Evolutionary conservation across 495 filamentous ascomycete genomes (phyloP).

Genomic region (Hyaloscypha bicolor): DNA sequence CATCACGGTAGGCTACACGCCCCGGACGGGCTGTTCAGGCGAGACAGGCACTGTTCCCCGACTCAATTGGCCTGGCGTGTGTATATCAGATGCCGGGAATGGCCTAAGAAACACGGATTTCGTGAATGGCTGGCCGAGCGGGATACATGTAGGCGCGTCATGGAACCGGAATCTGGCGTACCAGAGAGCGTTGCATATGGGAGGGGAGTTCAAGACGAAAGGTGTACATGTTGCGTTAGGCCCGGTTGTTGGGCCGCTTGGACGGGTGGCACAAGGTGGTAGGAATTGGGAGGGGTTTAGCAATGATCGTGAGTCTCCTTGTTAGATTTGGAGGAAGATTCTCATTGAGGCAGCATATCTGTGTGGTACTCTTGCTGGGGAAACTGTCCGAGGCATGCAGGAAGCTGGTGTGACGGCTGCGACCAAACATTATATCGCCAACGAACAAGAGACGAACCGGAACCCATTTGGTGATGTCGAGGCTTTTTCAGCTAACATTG

Average conservation of each 20-base stretch:
- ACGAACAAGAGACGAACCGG: conserved; percentile 69
- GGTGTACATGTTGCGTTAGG: conserved; percentile 69
- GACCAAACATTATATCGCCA: conserved; percentile 63
- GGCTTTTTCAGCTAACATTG: conserved; percentile 62
- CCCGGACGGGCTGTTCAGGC: conserved; percentile 27
- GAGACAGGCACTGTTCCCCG: conserved; percentile 44
- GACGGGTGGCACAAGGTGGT: conserved; percentile 53
- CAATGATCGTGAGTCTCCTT: conserved; percentile 67
- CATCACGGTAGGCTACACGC: conserved; percentile 69
- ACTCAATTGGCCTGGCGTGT: conserved; percentile 62
- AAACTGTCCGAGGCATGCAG: conserved; percentile 54
- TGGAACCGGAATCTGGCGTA: conserved; percentile 59
- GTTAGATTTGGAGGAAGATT: conserved; percentile 44
- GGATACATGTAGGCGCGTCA: conserved; percentile 43
- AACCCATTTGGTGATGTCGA: conserved; percentile 39
- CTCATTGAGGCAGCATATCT: conserved; percentile 26
- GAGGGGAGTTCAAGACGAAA: conserved; percentile 59
- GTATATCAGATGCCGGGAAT: conserved; percentile 63
- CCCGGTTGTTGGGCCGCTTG: conserved; percentile 62
- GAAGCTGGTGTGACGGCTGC: conserved; percentile 54
- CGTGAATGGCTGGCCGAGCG: conserved; percentile 46
- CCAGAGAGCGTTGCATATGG: conserved; percentile 53
- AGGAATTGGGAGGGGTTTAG: conserved; percentile 61
- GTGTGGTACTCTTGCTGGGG: conserved; percentile 45
- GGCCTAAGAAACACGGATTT: conserved; percentile 62